phyloP scores from a whole-genome alignment of 495 filamentous ascomycete genomes.

The Corynascus novoguineensis region DNA sequence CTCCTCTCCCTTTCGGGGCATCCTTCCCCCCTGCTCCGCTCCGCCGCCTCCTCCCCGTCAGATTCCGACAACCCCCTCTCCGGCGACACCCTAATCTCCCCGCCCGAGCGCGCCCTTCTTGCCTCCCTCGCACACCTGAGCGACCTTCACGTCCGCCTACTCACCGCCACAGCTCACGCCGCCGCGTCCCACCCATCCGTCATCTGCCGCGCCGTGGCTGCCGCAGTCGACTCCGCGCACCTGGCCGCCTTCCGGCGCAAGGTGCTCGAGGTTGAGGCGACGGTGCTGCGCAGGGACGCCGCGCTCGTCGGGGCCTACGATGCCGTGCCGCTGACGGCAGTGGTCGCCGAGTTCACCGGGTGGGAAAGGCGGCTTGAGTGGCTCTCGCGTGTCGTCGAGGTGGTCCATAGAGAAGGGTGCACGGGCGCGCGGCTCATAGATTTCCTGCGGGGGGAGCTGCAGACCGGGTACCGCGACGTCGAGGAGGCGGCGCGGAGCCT shows the following conservation, averaged over 20 bases:
- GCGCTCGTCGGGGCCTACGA: slow-evolving; percentile 80
- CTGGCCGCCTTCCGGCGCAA: slow-evolving; percentile 74
- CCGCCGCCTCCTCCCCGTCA: slow-evolving; percentile 33
- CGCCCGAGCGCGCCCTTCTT: slow-evolving; percentile 77
- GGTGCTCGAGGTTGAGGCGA: slow-evolving; percentile 76
- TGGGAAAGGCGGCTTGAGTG: slow-evolving; percentile 84
- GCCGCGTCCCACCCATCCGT: slow-evolving; percentile 64
- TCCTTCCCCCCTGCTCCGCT: slow-evolving; percentile 73
- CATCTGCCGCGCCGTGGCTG: slow-evolving; percentile 84
- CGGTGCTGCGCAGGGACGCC: slow-evolving; percentile 64
- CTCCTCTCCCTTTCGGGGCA: slow-evolving; percentile 91
- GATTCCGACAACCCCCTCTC: slow-evolving; percentile 29
- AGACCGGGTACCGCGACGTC: slow-evolving; percentile 86
- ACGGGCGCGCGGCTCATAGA: slow-evolving; percentile 68
- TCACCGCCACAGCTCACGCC: slow-evolving; percentile 56
- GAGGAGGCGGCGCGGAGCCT: slow-evolving; percentile 66
- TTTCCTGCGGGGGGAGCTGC: slow-evolving; percentile 61
- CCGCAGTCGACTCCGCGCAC: slow-evolving; percentile 65
- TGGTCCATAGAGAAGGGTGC: slow-evolving; percentile 45
- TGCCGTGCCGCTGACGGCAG: slow-evolving; percentile 81
- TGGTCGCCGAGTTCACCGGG: slow-evolving; percentile 74
- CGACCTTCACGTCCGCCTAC: slow-evolving; percentile 65
- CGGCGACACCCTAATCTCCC: slow-evolving; percentile 51
- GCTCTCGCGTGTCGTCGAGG: slow-evolving; percentile 66
- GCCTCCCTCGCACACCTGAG: slow-evolving; percentile 68